phyloP scores from a whole-genome alignment of 306 rosid species.

The Malus domestica region DNA sequence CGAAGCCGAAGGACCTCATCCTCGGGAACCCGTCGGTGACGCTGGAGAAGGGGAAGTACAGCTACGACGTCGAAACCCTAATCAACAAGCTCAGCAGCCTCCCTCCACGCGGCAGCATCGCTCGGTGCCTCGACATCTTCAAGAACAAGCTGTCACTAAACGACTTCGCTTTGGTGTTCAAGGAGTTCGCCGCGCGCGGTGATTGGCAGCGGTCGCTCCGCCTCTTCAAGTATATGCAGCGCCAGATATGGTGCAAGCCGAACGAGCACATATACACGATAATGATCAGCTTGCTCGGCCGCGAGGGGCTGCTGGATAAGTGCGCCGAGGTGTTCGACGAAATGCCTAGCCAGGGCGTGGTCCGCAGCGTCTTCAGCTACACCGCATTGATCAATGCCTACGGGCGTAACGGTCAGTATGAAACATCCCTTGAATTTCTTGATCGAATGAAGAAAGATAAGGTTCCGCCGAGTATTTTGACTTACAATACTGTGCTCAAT shows the following conservation, averaged over 20 bases:
- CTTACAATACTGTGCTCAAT: constrained; percentile 83
- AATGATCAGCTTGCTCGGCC: constrained; percentile 74
- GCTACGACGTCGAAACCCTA: constrained; percentile 88
- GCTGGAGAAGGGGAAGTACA: constrained; percentile 83
- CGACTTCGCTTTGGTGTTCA: constrained; percentile 85
- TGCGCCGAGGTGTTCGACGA: constrained; percentile 85
- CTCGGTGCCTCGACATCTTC: constrained; percentile 83
- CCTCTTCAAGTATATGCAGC: constrained; percentile 89
- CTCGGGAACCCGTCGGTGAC: constrained; percentile 71
- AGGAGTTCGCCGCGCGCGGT: constrained; percentile 91
- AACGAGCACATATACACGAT: constrained; percentile 84
- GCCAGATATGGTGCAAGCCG: constrained; percentile 98
- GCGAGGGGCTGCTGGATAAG: constrained; percentile 80
- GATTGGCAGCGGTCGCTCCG: constrained; percentile 92
- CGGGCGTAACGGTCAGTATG: constrained; percentile 77
- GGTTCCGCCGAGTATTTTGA: constrained; percentile 67
- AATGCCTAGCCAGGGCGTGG: constrained; percentile 79
- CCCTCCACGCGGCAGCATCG: constrained; percentile 97
- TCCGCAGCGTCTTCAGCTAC: constrained; percentile 69
- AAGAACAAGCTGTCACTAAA: constrained; percentile 85
- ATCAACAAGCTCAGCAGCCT: constrained; percentile 78
- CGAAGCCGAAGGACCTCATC: constrained; percentile 55
- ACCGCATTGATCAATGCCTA: constrained; percentile 90
- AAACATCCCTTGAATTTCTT: constrained; percentile 58
- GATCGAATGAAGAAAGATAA: constrained; percentile 72